Conservation (phyloP, 75 land plant genomes). For the Cryptomeria japonica region DNA sequence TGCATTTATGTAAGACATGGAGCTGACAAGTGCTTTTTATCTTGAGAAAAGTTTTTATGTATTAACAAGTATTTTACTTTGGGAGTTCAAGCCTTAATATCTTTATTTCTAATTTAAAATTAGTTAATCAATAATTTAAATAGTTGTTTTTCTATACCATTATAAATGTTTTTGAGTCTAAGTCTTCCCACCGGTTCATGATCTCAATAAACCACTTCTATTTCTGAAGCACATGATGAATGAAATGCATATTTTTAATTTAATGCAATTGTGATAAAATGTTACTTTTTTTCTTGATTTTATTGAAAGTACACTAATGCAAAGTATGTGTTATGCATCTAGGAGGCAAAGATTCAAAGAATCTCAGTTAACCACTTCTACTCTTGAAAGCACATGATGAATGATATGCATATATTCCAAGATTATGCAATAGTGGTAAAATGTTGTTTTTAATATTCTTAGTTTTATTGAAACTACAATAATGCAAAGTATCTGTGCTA, state of each 20-base stretch:
- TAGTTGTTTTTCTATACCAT: background rate
- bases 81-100: background rate
- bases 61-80: background rate
- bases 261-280: background rate
- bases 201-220: background rate
- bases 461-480: background rate
- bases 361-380: background rate
- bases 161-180: background rate
- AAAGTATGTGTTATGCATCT: background rate
- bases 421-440: background rate
- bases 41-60: background rate
- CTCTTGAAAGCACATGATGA: background rate
- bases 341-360: slow-evolving; percentile 43
- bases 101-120: background rate
- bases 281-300: background rate
- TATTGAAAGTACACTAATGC: background rate
- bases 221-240: background rate
- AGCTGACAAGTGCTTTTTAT: background rate
- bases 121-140: background rate
- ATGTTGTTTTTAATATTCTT: background rate
- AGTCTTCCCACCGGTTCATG: no score
- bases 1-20: background rate
- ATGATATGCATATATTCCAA: background rate
- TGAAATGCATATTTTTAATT: background rate
- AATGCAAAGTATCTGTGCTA: background rate